Evolutionary conservation across 768 basidiomycete genomes (phyloP), one percentile per base, ranked within the genome.

Genomic region (Tylopilus rubrobrunneus): DNA sequence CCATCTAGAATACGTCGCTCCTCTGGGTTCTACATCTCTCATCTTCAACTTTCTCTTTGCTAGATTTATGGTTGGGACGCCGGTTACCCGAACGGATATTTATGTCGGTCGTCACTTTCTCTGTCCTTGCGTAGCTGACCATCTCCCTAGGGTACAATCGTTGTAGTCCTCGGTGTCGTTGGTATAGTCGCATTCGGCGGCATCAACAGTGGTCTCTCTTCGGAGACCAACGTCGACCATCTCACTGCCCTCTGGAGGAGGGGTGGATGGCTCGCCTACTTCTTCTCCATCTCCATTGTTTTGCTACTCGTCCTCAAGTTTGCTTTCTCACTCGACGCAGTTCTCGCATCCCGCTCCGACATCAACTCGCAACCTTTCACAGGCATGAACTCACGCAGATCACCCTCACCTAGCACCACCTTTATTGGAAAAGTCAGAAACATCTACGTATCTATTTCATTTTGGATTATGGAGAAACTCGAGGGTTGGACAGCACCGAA

Each of bases 11-110:
- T 98, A 97, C 69, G 95, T 98, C 52, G 96, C 96, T 2, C 95
- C 95, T 2, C 80, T 98, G 5, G 95, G 96, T 14, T 92, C 92
- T 0, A 89, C 92, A 11, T 90, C 92, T 12, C 83, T 98, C 57
- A 84, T 98, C 52, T 98, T 98, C 76, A 98, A 98, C 69, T 95
- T 97, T 67, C 76, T 97, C 36, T 96, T 97, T 68, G 96, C 96
- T 36, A 83, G 88, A 61, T 88, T 92, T 65, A 79, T 92, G 55
- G 86, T 92, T 7, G 90, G 89, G 36, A 90, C 87, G 6, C 89
- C 91, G 1, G 89, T 95, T 37, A 92, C 89, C 41, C 81, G 73
- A 52, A 87, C 81, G 34, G 92, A 95, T 66, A 89, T 94, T 34
- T 86, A 89, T 64, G 89, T 88, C 62, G 56, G 84, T 68, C 44